Evolutionary conservation across 2,329 filamentous ascomycete genomes (phyloP).

Genomic region (Ampelomyces quisqualis): DNA sequence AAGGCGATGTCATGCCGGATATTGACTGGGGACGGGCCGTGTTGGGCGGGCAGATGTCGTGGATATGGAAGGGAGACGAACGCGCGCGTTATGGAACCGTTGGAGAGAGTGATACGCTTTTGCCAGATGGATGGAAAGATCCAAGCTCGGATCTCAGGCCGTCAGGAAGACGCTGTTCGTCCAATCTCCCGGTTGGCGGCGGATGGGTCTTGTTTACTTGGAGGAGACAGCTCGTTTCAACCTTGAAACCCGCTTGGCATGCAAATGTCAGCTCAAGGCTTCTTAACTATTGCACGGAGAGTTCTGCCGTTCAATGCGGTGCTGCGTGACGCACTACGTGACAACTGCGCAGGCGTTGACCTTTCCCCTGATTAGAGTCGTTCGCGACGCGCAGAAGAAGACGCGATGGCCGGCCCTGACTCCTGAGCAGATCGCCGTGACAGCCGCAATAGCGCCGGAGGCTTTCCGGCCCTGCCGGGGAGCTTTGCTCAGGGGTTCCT

Average conservation of each 20-base stretch:
- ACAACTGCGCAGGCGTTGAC: slow-evolving; percentile 5
- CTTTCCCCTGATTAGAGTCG: slow-evolving; percentile 2
- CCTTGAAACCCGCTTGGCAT: slow-evolving; percentile 36
- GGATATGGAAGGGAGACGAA: slow-evolving; percentile 29
- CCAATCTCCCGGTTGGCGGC: slow-evolving; percentile 44
- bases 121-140: slow-evolving; percentile 34
- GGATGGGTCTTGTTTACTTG: slow-evolving; percentile 45
- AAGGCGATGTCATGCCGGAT: slow-evolving; percentile 41
- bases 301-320: slow-evolving; percentile 16
- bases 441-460: slow-evolving; percentile 32
- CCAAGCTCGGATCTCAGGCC: slow-evolving; percentile 38
- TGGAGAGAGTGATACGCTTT: slow-evolving; percentile 40
- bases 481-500: slow-evolving; percentile 22
- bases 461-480: slow-evolving; percentile 19
- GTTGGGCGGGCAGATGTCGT: slow-evolving; percentile 29
- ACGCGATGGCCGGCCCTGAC: slow-evolving; percentile 18
- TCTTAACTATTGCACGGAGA: slow-evolving; percentile 35
- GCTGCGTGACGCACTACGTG: slow-evolving; percentile 8
- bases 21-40: slow-evolving; percentile 35
- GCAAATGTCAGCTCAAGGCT: slow-evolving; percentile 40
- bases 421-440: slow-evolving; percentile 29
- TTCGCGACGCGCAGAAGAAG: slow-evolving; percentile 3
- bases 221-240: slow-evolving; percentile 41
- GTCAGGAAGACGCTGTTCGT: slow-evolving; percentile 45
- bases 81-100: slow-evolving; percentile 33